These are phyloP conservation scores for Vigna nakashimae DNA, from an alignment of 306 rosid genomes.

Conservation along the genomic window DNA sequence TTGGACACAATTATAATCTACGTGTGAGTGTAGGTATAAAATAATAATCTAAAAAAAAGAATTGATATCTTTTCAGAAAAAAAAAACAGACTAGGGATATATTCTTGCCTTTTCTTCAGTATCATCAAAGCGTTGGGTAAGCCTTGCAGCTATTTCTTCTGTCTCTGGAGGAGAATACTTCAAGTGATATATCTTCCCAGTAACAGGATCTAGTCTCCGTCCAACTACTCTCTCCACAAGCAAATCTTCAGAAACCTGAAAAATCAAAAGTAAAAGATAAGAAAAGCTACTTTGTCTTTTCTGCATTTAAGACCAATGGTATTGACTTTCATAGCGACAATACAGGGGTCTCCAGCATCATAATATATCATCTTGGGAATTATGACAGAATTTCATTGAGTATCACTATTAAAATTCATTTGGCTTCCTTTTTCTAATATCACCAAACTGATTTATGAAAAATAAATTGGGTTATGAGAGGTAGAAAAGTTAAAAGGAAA, in stretches of 20 bases:
- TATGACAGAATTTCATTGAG: no score
- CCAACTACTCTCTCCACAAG: constrained; percentile 96
- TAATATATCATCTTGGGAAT: neutral
- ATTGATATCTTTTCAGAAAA: neutral
- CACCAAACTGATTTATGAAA: neutral
- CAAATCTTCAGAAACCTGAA: constrained; percentile 84
- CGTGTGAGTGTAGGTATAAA: neutral
- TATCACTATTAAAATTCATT: no score
- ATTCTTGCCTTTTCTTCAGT: constrained; percentile 83
- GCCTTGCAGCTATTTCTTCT: constrained; percentile 83
- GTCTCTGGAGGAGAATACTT: constrained; percentile 92
- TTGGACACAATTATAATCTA: constrained; percentile 12
- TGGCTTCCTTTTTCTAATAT: neutral
- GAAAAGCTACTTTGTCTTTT: constrained; percentile 9
- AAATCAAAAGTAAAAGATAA: neutral
- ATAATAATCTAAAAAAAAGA: constrained; percentile 12
- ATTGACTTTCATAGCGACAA: neutral
- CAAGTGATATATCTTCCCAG: constrained; percentile 90
- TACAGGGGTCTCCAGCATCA: neutral
- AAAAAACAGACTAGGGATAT: constrained; percentile 12
- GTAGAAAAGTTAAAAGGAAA: no score
- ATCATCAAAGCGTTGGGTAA: constrained; percentile 93
- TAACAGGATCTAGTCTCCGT: constrained; percentile 90
- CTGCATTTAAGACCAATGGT: constrained; percentile 5
- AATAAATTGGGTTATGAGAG: neutral